A percentile compares a stretch with the other conserved stretches of the same genome.
Conservation (phyloP, 2,329 filamentous ascomycete genomes). For the Paecilomyces niveus region DNA sequence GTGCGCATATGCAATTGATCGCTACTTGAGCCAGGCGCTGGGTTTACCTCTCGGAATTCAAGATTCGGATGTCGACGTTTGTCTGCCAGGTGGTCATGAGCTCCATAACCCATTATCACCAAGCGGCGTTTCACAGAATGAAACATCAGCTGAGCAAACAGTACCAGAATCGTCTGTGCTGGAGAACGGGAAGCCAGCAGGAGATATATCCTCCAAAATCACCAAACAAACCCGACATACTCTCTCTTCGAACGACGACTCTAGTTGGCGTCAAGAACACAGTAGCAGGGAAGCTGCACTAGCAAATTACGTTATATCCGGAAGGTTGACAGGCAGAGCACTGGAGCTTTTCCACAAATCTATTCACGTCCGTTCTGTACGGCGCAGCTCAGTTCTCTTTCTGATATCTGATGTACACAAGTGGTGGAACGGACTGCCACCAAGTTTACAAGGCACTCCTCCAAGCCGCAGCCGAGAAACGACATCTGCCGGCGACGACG, state of each 20-base stretch:
- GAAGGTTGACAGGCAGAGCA: slow-evolving; percentile 32
- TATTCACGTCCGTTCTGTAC: slow-evolving; percentile 32
- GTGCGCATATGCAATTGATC: slow-evolving; percentile 35
- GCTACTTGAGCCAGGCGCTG: slow-evolving; percentile 34
- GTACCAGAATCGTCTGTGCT: background rate
- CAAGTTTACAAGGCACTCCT: slow-evolving; percentile 16
- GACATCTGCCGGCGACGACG: slow-evolving; percentile 1
- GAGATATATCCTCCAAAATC: background rate
- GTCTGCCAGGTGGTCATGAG: slow-evolving; percentile 39
- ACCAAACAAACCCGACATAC: background rate
- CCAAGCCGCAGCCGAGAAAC: background rate
- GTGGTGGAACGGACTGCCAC: slow-evolving; percentile 36
- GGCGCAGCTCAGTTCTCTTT: slow-evolving; percentile 28
- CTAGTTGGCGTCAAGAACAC: slow-evolving; percentile 2
- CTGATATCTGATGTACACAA: slow-evolving; percentile 35
- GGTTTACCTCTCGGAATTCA: slow-evolving; percentile 35
- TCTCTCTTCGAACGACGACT: background rate
- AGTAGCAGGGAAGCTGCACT: slow-evolving; percentile 24
- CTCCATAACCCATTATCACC: slow-evolving; percentile 23
- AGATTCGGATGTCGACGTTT: slow-evolving; percentile 38
- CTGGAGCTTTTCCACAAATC: slow-evolving; percentile 37
- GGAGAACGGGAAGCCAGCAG: background rate
- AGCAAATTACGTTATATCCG: slow-evolving; percentile 33
- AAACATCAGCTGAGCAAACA: background rate
- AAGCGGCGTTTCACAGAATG: slow-evolving; percentile 1